Base-by-base conservation (phyloP, 2,329 filamentous ascomycete genomes). In the Phialophora expanda region DNA sequence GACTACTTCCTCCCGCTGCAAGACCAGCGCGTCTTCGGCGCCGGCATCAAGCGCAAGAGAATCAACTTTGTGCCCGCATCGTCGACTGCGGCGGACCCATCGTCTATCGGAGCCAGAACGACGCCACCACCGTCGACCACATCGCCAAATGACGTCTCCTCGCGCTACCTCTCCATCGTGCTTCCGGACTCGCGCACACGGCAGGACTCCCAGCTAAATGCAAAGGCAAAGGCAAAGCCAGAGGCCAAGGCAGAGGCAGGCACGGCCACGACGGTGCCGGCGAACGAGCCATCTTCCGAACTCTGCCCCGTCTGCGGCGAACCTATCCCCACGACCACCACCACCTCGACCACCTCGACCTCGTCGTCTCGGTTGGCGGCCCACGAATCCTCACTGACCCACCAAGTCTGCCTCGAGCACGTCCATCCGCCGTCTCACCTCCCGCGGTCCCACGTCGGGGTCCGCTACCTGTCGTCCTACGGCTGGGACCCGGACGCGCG, bases 401-500 rank as follows among this genome's bases (percentile, higher is more conserved):
- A 88, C 67, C 85, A 88, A 77, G 77, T 85, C 41, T 84, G 81
- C 53, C 77, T 87, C 0, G 73, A 79, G n/a, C 84, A 86, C 65
- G 83, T 83, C 0, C 82, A 86, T 58, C 85, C 85, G 6, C 85
- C 86, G 0, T 87, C 84, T 0, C 80, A 85, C 56, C 78, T 88
- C 6, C 85, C 87, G 72, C 83, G 86, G n/a, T 81, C 76, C 0
- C 78, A 84, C 17, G 80, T 81, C 67, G 86, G 86, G 0, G 75
- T 87, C 5, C 81, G 82, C 28, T 86, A 86, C 56, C 79, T 89
- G 20, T 79, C 84, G 61, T 80, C 81, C 0, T 84, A 86, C 67
- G 86, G 86, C 50, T 89, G 85, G 81, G 84, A 88, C 71, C 84
- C 85, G 0, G 86, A 89, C 74, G 80, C 80, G 53, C 82, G 92